Base-by-base conservation (phyloP, 495 filamentous ascomycete species). In the Penicillium diatomitis region DNA sequence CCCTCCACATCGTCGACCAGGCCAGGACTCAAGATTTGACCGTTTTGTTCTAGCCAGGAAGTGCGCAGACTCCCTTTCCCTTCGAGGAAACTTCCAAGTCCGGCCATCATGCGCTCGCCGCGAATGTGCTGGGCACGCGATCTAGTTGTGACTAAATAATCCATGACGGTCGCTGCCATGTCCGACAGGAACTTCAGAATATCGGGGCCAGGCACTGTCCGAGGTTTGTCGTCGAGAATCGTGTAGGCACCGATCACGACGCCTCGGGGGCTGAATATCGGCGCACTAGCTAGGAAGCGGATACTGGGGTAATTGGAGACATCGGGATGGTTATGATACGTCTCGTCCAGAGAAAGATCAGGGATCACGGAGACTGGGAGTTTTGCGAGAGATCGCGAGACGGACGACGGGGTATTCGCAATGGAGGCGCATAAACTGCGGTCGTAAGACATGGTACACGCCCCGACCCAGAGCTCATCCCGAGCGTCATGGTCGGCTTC, bases 221-320 rank as follows among this genome's bases (percentile, higher is more conserved):
- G 48, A 5, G 74, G 67, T 30, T 67, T 50, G 32, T 66, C 62
- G 55, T 85, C 81, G 6, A 81, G 59, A 6, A 85, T 69, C 36
- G 74, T 77, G 46, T 80, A 72, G 1, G 75, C 75, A n/a, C 83
- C 83, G 46, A 87, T 84, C 3, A 67, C 72, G 40, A 77, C 69
- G 3, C 79, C 81, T 12, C 66, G 61, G 3, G 69, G 77, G 4
- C 75, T 80, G 6, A 78, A 63, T 4, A 87, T 75, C 0, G 83
- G 82, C 3, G 80, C 78, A 3, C 72, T 78, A 3, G 73, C 77
- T 45, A 81, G 85, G 52, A 81, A 87, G n/a, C 57, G 61, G 1
- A 66, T 54, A 10, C 66, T 60, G 42, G 80, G 69, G 2, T 57
- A 30, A 3, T 49, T 52, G 5, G 33, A 6, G 2, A 55, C 31